Percentiles rank a stretch among this genome's conserved stretches.
These are phyloP conservation scores for Trichoderma asperellum DNA, from an alignment of 2,329 filamentous ascomycete genomes.

Conservation along the genomic window DNA sequence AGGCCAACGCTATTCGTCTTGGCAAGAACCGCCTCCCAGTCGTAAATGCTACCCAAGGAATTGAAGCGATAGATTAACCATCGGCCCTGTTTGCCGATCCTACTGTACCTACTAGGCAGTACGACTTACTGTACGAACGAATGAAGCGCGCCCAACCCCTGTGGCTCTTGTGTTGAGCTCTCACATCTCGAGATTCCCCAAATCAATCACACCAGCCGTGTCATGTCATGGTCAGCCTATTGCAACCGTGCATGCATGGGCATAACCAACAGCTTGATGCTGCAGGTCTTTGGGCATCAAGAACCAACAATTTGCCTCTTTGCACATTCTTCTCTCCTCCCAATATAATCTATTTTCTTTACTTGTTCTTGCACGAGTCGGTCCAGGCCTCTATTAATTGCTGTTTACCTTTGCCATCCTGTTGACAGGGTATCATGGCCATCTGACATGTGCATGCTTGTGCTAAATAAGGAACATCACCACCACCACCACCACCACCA, in stretches of 20 bases:
- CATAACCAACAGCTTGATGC: background rate
- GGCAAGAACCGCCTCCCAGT: background rate
- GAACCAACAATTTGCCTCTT: background rate
- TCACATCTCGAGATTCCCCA: background rate
- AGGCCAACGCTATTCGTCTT: background rate
- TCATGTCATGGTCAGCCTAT: background rate
- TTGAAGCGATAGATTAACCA: slow-evolving; percentile 1
- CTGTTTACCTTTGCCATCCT: background rate
- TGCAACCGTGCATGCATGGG: background rate
- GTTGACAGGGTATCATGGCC: background rate
- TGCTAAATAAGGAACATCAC: no score
- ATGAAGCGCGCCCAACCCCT: background rate
- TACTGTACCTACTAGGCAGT: background rate
- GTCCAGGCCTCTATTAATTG: background rate
- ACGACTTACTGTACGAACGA: background rate
- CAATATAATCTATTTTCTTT: background rate
- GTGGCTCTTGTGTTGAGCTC: background rate
- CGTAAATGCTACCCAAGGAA: background rate
- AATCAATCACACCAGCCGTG: background rate
- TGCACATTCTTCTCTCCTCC: background rate
- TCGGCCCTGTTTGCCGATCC: slow-evolving; percentile 1
- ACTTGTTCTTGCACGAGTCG: background rate
- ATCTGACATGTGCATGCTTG: background rate
- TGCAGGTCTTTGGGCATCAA: background rate
- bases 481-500: background rate